Evolutionary conservation across 345 rosid genomes (phyloP), one percentile per base, ranked within the genome.

Genomic region (Populus nigra): DNA sequence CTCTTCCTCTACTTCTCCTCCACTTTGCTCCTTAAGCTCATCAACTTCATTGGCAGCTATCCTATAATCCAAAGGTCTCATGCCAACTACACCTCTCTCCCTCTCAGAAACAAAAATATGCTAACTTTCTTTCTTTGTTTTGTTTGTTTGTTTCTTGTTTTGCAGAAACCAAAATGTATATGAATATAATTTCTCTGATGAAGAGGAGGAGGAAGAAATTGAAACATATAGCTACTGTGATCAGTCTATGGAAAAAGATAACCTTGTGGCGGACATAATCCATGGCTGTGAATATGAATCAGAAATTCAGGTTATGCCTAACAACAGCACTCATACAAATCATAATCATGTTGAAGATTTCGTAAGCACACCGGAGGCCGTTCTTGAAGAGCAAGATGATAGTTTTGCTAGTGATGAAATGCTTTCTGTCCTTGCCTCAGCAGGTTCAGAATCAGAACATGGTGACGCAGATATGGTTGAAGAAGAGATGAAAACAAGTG

Each of bases 1-100:
- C 83, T 96, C 86, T 85, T 88, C 84, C 86, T 88, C 84, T 80
- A 89, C 87, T 93, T 73, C 83, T 93, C 87, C 84, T 88, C 90
- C 76, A 81, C 82, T 75, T 76, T 89, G 47, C 92, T 96, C 36
- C 82, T 84, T 80, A 81, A 79, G 25, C 65, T 93, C 83, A 66
- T 92, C 73, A 79, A 85, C 90, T 92, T 91, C 84, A 73, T 91
- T 75, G 93, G 94, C 78, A 87, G 84, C 85, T 86, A 83, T 62
- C 89, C 94, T 8, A 81, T 91, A 33, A 78, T 92, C 81, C 90
- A 89, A 63, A 90, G 98, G 98, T 90, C n/a, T 38, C 36, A 16
- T 65, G 69, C 69, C 35, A 33, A 33, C 5, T 4, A 16, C 69
- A 12, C 35, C n/a, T 5, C 35, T 15, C 47, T 36, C 39, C 13